Evolutionary conservation across 169 alveolate genomes (phyloP), one percentile per base, ranked within the genome.

Genomic region (Eimeria maxima): DNA sequence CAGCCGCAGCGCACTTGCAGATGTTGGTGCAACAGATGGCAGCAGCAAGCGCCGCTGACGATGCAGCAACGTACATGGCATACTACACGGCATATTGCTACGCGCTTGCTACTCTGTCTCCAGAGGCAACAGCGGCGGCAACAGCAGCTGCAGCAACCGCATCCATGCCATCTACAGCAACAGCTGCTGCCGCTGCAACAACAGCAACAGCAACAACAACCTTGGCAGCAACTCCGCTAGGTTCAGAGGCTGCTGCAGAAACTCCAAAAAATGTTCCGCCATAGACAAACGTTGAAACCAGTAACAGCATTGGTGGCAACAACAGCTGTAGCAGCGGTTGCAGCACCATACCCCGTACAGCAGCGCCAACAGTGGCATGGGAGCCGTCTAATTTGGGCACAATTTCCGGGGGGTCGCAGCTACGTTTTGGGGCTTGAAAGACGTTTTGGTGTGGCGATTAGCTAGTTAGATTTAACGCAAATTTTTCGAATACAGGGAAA

Each of bases 11-110:
- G 4, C 92, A 84, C 60, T 53, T 84, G 14, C 92, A 84, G 78
- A 38, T 84, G 92, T 42, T 84, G 92, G 55, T 84, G 92, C 92
- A 84, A 78, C 92, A 84, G 78, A 84, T 84, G 92, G 92, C 92
- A 38, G 76, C 92, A 29, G 92, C 92, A 3, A 84, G 92, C 22
- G 92, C 76, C 2, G 92, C 74, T 27, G 76, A 84, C 38, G 92
- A 84, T 53, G 92, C 92, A 55, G 92, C 92, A 16, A 84, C 92
- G 33, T 84, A 84, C 92, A 84, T 84, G 92, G 92, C 92, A 14
- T 84, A 80, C 45, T 84, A 84, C 92, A 53, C 92, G 44, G 92
- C 92, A 10, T 84, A 84, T 18, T 84, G 92, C 63, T 84, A 84
- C 55, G 92, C 92, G 22, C 74, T 84, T 55, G 74, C 92, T 84